phyloP scores from a whole-genome alignment of 225 moss, liverwort and hornwort species.

The Thuidium tamariscinum region DNA sequence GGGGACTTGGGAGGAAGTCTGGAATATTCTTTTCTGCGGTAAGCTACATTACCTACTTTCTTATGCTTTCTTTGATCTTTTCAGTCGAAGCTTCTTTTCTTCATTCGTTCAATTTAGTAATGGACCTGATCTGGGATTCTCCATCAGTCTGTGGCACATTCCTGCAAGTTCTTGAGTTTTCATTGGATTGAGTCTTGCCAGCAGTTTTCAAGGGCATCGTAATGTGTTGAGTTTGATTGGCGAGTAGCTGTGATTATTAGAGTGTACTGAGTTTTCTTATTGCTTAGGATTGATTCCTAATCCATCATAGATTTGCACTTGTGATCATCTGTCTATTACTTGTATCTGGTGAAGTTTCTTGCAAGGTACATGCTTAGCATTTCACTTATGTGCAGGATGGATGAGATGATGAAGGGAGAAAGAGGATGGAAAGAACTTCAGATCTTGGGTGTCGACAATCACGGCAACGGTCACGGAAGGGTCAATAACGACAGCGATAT shows the following conservation, averaged over 20 bases:
- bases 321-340: background rate
- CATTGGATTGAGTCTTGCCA: background rate
- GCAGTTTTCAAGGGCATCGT: background rate
- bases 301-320: background rate
- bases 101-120: background rate
- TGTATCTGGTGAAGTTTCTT: background rate
- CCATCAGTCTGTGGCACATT: background rate
- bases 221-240: background rate
- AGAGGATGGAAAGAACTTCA: conserved; percentile 38
- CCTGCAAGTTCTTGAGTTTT: background rate
- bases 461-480: conserved; percentile 22
- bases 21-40: conserved; percentile 36
- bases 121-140: background rate
- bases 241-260: background rate
- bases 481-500: background rate
- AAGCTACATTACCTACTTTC: background rate
- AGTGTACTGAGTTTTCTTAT: background rate
- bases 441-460: conserved; percentile 15
- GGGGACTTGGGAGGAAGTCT: conserved; percentile 39
- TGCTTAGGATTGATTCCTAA: background rate
- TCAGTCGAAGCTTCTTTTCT: background rate
- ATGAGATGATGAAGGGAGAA: conserved; percentile 59
- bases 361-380: background rate
- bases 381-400: conserved; percentile 26
- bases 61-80: background rate